Evolutionary conservation across 2,329 filamentous ascomycete species (phyloP).

Genomic region (Fusarium concolor): DNA sequence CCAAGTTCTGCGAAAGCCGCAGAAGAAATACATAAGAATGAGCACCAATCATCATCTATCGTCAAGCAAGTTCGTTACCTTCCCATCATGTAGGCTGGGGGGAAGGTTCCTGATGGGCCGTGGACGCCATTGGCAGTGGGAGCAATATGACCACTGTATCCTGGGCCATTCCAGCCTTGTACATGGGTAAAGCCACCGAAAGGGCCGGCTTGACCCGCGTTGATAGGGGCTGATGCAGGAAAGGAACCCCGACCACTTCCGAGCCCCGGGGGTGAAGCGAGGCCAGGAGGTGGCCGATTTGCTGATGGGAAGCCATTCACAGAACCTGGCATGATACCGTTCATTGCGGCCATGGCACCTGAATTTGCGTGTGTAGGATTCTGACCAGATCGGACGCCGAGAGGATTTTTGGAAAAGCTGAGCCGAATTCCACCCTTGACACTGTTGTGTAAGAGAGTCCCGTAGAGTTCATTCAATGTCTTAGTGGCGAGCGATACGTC

Average conservation of each 20-base stretch:
- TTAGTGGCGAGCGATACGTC: slow-evolving; percentile 93
- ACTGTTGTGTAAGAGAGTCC: slow-evolving; percentile 87
- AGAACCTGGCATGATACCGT: slow-evolving; percentile 63
- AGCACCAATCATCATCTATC: not conserved
- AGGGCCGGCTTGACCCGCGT: slow-evolving; percentile 29
- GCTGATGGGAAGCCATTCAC: slow-evolving; percentile 73
- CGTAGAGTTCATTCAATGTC: slow-evolving; percentile 89
- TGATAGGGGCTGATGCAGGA: slow-evolving; percentile 38
- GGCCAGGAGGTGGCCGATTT: slow-evolving; percentile 83
- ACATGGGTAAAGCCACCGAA: slow-evolving; percentile 33
- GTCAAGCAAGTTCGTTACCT: not conserved
- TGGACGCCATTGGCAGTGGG: slow-evolving; percentile 30
- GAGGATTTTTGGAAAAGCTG: slow-evolving; percentile 96
- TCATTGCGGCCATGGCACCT: slow-evolving; percentile 65
- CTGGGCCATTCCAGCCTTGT: slow-evolving; percentile 43
- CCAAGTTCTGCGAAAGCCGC: not conserved
- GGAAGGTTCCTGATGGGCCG: slow-evolving; percentile 41
- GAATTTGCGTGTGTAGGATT: slow-evolving; percentile 57
- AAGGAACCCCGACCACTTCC: slow-evolving; percentile 49
- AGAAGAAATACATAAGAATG: not conserved
- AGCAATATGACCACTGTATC: slow-evolving; percentile 33
- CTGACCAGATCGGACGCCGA: slow-evolving; percentile 88
- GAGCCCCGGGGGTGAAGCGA: slow-evolving; percentile 80
- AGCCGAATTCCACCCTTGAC: slow-evolving; percentile 94
- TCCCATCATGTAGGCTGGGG: slow-evolving; percentile 22